phyloP scores from a whole-genome alignment of 2,329 filamentous ascomycete species.

The Coniochaeta sp. region DNA sequence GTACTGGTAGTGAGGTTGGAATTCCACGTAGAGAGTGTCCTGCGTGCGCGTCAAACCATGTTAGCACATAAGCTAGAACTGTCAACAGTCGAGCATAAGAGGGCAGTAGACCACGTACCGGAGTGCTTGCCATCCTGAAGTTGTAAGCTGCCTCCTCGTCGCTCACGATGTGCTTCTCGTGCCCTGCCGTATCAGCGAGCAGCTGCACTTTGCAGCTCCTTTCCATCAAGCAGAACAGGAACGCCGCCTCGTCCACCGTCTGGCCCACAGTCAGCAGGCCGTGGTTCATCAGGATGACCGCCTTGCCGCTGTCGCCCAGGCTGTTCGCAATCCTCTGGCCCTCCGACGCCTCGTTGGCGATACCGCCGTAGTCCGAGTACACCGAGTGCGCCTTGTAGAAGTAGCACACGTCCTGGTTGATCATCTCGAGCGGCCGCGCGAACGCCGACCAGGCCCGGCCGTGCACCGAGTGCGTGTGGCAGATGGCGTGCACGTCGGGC shows the following conservation, averaged over 20 bases:
- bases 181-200: slow-evolving; percentile 46
- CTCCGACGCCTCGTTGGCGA: slow-evolving; percentile 50
- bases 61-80: background rate
- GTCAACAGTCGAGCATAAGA: background rate
- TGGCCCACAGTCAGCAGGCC: slow-evolving; percentile 51
- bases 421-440: slow-evolving; percentile 47
- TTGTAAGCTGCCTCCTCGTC: slow-evolving; percentile 47
- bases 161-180: slow-evolving; percentile 44
- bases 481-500: slow-evolving; percentile 48
- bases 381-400: slow-evolving; percentile 51
- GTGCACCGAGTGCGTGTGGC: slow-evolving; percentile 47
- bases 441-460: slow-evolving; percentile 53
- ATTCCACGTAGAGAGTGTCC: slow-evolving; percentile 42
- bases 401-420: slow-evolving; percentile 48
- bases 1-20: slow-evolving; percentile 33
- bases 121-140: slow-evolving; percentile 34
- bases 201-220: slow-evolving; percentile 51
- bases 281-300: slow-evolving; percentile 52
- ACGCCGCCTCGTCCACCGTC: slow-evolving; percentile 58
- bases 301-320: slow-evolving; percentile 40
- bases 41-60: background rate
- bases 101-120: slow-evolving; percentile 11
- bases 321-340: slow-evolving; percentile 45
- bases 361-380: slow-evolving; percentile 50
- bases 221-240: slow-evolving; percentile 52